A percentile compares a stretch with the other conserved stretches of the same genome.
These are phyloP conservation scores for Fomitopsis schrenkii DNA, from an alignment of 1,284 basidiomycete species.

Conservation along the genomic window DNA sequence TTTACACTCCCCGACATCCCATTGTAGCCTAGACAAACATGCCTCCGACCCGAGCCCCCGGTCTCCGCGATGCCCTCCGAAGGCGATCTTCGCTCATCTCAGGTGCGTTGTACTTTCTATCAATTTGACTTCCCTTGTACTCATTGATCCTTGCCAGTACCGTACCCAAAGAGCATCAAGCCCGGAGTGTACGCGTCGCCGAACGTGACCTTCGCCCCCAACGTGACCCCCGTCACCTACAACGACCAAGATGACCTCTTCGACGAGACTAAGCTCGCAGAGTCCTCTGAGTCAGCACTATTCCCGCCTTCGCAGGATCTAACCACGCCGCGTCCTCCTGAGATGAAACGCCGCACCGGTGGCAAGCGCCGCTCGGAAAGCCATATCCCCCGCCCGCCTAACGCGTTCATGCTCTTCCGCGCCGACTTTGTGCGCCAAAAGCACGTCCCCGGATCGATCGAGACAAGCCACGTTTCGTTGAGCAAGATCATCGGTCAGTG, in stretches of 20 bases:
- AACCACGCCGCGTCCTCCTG: constrained; percentile 13
- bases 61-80: not conserved
- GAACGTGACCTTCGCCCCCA: constrained; percentile 67
- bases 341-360: constrained; percentile 37
- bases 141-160: constrained; percentile 22
- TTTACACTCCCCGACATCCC: not conserved
- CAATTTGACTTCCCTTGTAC: not conserved
- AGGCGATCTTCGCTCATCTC: not conserved
- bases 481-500: constrained; percentile 64
- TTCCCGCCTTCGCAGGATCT: constrained; percentile 28
- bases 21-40: constrained; percentile 1
- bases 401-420: constrained; percentile 93
- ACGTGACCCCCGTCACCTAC: constrained; percentile 64
- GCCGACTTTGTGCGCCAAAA: constrained; percentile 82
- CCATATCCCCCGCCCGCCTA: constrained; percentile 86
- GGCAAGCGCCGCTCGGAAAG: constrained; percentile 57
- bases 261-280: constrained; percentile 24
- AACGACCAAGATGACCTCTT: constrained; percentile 25
- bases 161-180: constrained; percentile 32
- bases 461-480: constrained; percentile 77
- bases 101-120: not conserved
- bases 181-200: constrained; percentile 53
- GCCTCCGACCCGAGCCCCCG: not conserved
- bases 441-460: constrained; percentile 79
- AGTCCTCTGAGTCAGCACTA: constrained; percentile 28